These are phyloP conservation scores for Peronospora destructor DNA, from an alignment of 352 stramenopile species.

Conservation along the genomic window DNA sequence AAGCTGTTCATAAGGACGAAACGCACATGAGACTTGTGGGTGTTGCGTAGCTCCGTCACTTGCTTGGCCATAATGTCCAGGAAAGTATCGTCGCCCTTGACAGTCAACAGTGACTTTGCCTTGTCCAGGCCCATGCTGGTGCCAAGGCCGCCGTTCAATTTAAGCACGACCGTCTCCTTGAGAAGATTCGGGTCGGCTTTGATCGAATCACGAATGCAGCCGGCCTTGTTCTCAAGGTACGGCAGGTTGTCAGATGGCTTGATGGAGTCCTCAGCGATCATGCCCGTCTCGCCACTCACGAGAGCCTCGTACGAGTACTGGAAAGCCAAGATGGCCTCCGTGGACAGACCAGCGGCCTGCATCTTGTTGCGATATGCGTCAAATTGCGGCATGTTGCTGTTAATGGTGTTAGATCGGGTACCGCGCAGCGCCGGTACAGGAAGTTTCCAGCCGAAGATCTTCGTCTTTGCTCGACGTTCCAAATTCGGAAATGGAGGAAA, in stretches of 20 bases:
- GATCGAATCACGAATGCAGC: conserved; percentile 68
- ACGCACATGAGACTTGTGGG: conserved; percentile 89
- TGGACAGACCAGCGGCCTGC: conserved; percentile 90
- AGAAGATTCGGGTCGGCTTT: conserved; percentile 62
- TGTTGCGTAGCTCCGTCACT: conserved; percentile 91
- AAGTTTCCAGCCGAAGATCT: conserved; percentile 35
- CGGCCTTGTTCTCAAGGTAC: conserved; percentile 75
- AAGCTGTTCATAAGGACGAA: conserved; percentile 90
- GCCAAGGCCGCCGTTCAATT: conserved; percentile 81
- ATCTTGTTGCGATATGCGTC: conserved; percentile 93
- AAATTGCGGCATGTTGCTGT: conserved; percentile 51
- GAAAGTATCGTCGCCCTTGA: conserved; percentile 93
- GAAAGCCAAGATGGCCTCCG: conserved; percentile 95
- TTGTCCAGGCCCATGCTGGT: conserved; percentile 93
- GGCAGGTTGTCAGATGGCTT: conserved; percentile 67
- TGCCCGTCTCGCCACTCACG: conserved; percentile 90
- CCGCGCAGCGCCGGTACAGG: conserved; percentile 25
- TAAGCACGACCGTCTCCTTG: conserved; percentile 84
- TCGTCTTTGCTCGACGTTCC: conserved; percentile 34
- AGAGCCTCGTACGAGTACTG: conserved; percentile 96
- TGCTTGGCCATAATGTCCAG: conserved; percentile 87
- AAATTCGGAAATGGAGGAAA: conserved; percentile 23
- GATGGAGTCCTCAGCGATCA: conserved; percentile 95
- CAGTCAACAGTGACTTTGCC: conserved; percentile 90
- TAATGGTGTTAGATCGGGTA: conserved; percentile 22